Evolutionary conservation across 2,329 filamentous ascomycete species (phyloP), one percentile per base, ranked within the genome.

Genomic region (Epicoccum sorghinum): DNA sequence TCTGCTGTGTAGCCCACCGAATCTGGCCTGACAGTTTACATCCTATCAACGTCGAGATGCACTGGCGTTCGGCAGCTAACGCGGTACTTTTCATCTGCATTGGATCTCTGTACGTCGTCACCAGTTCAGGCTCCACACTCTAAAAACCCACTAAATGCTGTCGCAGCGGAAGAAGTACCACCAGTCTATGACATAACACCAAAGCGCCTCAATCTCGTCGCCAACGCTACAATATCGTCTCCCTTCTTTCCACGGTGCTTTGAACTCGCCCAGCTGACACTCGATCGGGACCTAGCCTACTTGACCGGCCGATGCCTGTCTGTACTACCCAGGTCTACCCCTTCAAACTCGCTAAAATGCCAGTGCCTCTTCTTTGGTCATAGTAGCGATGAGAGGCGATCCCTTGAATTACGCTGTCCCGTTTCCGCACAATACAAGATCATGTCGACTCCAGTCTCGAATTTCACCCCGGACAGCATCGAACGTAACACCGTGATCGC

Each of bases 21-120:
- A 36, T 40, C 52, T n/a, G 46, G 22, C 35, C 37, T 42, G 52
- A 50, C 47, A 50, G 46, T 43, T 42, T 50, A 46, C 42, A 55
- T 24, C 38, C n/a, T 18, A 12, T 50, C 52, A 41, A 29, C 18
- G 45, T 47, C 23, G 27, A 22, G 41, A 44, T 42, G 30, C 23
- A 7, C 41, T 46, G 40, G 45, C 42, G 45, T 14, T 27, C 32
- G 24, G 47, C 22, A 49, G 14, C 52, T 42, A 50, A 38, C 14
- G 42, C 42, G 36, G 46, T 47, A 50, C 41, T 46, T 45, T 29
- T 5, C 37, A 18, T 14, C 39, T 38, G 32, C 25, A 36, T 24
- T 9, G 22, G 18, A 24, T 36, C 18, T 18, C 18, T 22, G 36
- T n/a, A 13, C 13, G 4, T 33, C 13, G 10, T 33, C 13, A 13